Base-by-base conservation (phyloP, 202 grass and related monocot species). In the Elaeis oleifera region DNA sequence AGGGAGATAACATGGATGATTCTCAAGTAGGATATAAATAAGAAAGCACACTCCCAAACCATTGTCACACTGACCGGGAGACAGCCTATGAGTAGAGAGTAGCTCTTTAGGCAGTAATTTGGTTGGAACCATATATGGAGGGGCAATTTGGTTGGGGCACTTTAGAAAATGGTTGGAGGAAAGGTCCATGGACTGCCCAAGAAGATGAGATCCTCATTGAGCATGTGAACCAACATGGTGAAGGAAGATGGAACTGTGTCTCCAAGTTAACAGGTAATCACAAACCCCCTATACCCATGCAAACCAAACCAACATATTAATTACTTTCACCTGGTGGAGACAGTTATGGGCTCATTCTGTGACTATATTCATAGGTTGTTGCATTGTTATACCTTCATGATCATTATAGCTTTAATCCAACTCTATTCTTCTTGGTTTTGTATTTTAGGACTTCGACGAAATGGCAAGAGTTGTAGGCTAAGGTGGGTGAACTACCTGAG, bases 401-500 rank as follows among this genome's bases (percentile, higher is more conserved):
- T 44, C 36, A 31, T 44, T 44, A 44, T 44, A 44, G 9, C 9
- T 44, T 44, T 44, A 1, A 44, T 44, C 9, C 36, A 44, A 44
- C 9, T 31, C 36, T 44, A 13, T 25, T 11, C 5, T 25, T 65
- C 23, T 55, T 64, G 53, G 57, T 53, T 16, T 50, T 52, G 23
- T 39, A 21, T 24, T 68, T 7, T 64, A 91, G 91, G 79, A 0
- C 56, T 96, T 50, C 89, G 71, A 76, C 88, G 91, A 51, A 89
- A 87, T 51, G 91, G 84, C 58, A 96, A 96, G 84, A 96, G 91
- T 24, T 96, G 91, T 59, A 89, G 91, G 63, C 81, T 91, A 50
- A 67, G 91, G 60, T 96, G 91, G 91, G 87, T 96, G 49, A 96
- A 96, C 76, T 96, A 96, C 70, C 76, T 96, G 28, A 81, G 87